Conservation (phyloP, 352 stramenopile species). For the Nothophytophthora sp. region DNA sequence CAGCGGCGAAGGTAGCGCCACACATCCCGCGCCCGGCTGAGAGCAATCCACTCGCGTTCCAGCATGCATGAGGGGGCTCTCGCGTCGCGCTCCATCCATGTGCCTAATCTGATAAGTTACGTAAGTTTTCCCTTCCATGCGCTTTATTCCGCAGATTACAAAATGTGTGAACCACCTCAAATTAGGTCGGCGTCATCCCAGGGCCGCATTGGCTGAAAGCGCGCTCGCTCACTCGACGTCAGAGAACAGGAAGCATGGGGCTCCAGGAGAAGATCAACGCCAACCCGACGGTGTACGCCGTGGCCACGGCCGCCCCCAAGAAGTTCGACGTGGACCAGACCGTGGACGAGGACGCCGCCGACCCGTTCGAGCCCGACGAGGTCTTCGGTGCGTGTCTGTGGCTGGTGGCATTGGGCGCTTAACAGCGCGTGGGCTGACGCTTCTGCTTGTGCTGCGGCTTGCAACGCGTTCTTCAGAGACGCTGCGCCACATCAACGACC, state of each 20-base stretch:
- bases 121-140: no score
- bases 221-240: no score
- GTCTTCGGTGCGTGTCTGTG: conserved; percentile 67
- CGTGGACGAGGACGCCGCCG: conserved; percentile 61
- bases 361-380: conserved; percentile 85
- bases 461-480: conserved; percentile 50
- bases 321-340: conserved; percentile 68
- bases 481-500: conserved; percentile 91
- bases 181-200: no score
- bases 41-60: no score
- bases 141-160: no score
- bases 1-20: background rate
- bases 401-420: background rate
- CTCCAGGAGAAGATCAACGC: conserved; percentile 88
- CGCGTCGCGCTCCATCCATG: no score
- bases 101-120: no score
- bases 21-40: no score
- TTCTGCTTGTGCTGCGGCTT: background rate
- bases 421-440: no score
- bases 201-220: no score
- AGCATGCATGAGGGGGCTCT: no score
- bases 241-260: conserved; percentile 33
- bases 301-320: conserved; percentile 49
- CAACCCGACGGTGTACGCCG: conserved; percentile 87
- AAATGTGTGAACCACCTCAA: no score